Evolutionary conservation across 768 basidiomycete species (phyloP), one percentile per base, ranked within the genome.

Genomic region (Cyclocybe aegerita): DNA sequence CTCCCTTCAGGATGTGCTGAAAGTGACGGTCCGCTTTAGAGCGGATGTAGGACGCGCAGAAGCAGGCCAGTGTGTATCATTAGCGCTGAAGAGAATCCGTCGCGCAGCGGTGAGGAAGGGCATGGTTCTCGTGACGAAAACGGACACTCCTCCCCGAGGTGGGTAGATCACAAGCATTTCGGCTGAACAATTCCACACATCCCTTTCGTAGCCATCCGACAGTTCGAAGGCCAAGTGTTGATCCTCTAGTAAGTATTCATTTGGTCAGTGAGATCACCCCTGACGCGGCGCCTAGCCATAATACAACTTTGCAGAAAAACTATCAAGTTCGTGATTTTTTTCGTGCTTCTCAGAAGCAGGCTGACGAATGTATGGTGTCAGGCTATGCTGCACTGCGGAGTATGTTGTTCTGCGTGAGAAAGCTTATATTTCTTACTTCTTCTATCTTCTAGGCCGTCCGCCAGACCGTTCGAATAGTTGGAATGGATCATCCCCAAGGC

Each of bases 361-460:
- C 23, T 23, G 23, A 23, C 23, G 23, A 23, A 23, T 23, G 23
- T 23, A 23, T 23, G 23, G 23, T 23, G 23, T 23, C 23, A 89
- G 82, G 91, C 91, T 0, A 95, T 96, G 93, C 75, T 96, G 61
- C 93, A 96, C 64, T 95, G 93, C 60, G 93, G 93, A 17, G 86
- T 88, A 65, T 59, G 81, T 68, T 38, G 9, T 14, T n/a, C 39
- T 34, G 32, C 44, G 34, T 33, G 49, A 49, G 40, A 29, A 32
- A 8, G 12, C 31, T 46, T 23, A 3, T 15, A 36, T 54, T 36
- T 49, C 17, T 47, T 53, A 48, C 39, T 15, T 30, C 40, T 51
- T 39, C 15, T 38, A 14, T 36, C 16, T 23, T 55, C n/a, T 56
- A 91, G 90, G 91, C 92, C 54, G 77, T 94, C 34, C 85, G 91